These are phyloP conservation scores for Fusarium secorum DNA, from an alignment of 2,329 filamentous ascomycete species.

Conservation along the genomic window DNA sequence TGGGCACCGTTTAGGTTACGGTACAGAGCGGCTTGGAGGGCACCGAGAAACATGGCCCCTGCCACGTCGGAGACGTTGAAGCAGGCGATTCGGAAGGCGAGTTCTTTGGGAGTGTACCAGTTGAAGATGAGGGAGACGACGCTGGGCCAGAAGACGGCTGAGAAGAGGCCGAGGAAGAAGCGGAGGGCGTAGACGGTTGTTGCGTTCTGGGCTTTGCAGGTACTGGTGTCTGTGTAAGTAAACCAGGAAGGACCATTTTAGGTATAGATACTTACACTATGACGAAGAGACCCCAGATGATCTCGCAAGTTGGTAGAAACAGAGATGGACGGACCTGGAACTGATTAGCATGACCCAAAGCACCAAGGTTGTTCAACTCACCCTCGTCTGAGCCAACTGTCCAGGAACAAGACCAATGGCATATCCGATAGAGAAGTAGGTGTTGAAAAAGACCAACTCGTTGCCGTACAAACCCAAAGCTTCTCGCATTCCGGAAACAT, in stretches of 20 bases:
- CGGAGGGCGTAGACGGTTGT: constrained; percentile 50
- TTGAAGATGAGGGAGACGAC: constrained; percentile 52
- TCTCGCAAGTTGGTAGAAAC: constrained; percentile 51
- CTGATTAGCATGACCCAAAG: neutral
- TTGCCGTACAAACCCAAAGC: constrained; percentile 54
- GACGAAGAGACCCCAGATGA: constrained; percentile 43
- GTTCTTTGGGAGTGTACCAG: constrained; percentile 55
- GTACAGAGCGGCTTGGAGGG: constrained; percentile 54
- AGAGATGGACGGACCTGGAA: constrained; percentile 48
- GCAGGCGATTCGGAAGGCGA: constrained; percentile 52
- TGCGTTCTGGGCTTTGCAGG: constrained; percentile 47
- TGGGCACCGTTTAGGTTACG: constrained; percentile 51
- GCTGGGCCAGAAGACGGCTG: constrained; percentile 50
- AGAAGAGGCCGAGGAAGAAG: constrained; percentile 54
- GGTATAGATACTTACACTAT: constrained; percentile 27
- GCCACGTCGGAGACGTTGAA: constrained; percentile 55
- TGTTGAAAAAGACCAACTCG: constrained; percentile 60
- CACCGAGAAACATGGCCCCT: constrained; percentile 54
- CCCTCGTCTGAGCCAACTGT: constrained; percentile 50
- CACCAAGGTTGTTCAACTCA: neutral
- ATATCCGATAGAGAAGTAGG: constrained; percentile 68
- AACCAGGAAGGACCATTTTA: rapidly evolving
- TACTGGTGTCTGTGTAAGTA: constrained; percentile 25
- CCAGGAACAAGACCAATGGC: constrained; percentile 56
- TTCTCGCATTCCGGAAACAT: constrained; percentile 49